A percentile compares a stretch with the other conserved stretches of the same genome.
phyloP scores from a whole-genome alignment of 2,329 filamentous ascomycete genomes.

The Arthrobotrys sinensis region DNA sequence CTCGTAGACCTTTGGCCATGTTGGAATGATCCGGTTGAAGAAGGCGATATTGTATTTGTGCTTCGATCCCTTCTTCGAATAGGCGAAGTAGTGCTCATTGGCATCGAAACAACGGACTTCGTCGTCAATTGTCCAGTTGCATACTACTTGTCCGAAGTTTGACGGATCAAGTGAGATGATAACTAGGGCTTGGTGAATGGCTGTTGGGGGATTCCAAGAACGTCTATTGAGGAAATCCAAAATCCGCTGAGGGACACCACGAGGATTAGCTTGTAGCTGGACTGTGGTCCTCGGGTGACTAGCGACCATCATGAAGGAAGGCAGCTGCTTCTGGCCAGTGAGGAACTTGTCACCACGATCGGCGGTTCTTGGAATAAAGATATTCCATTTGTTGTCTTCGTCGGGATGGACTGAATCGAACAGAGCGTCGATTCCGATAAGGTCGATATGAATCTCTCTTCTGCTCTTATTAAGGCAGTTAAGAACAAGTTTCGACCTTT shows the following conservation, averaged over 20 bases:
- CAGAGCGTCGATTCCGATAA: conserved; percentile 41
- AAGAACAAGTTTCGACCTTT: conserved; percentile 42
- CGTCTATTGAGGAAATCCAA: conserved; percentile 46
- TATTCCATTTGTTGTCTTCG: conserved; percentile 57
- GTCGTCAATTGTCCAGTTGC: conserved; percentile 56
- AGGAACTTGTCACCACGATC: conserved; percentile 58
- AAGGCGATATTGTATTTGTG: conserved; percentile 54
- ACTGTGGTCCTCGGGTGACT: conserved; percentile 46
- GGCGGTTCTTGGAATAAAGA: conserved; percentile 46
- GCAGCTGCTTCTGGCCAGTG: conserved; percentile 35
- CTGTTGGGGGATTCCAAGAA: conserved; percentile 15
- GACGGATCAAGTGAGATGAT: conserved; percentile 50
- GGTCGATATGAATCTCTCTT: conserved; percentile 35
- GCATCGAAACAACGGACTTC: conserved; percentile 54
- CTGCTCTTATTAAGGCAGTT: conserved; percentile 36
- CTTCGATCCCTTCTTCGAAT: conserved; percentile 49
- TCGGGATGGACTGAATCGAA: conserved; percentile 45
- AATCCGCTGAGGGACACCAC: conserved; percentile 43
- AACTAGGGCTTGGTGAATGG: conserved; percentile 40
- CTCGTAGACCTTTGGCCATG: conserved; percentile 44
- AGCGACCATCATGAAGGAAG: conserved; percentile 57
- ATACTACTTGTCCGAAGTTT: conserved; percentile 51
- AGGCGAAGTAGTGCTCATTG: conserved; percentile 54
- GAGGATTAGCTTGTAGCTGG: conserved; percentile 47
- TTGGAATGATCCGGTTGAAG: conserved; percentile 48